Base-by-base conservation (phyloP, 2,329 filamentous ascomycete genomes). In the Colletotrichum cuscutae region DNA sequence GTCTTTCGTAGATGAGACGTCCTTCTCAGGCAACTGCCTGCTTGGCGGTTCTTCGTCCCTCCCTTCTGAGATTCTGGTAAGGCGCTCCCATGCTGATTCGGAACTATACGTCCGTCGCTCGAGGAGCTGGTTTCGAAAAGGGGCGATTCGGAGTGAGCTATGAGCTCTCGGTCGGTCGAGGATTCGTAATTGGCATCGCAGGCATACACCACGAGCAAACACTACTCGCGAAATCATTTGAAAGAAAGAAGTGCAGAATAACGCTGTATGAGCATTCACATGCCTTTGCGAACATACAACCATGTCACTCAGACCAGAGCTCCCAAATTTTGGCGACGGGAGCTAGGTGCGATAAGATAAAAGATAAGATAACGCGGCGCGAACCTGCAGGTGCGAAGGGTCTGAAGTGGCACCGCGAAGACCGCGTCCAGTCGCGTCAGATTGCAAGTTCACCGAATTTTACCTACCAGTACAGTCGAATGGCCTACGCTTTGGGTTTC, bases 191-290 rank as follows among this genome's bases (percentile, higher is more conserved):
- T 80, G 79, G 73, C 83, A 84, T 77, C 77, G 77, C 59, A 79
- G 76, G 73, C 81, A 83, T 42, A 82, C 76, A 49, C 78, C 80
- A 78, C 81, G 78, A 73, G 79, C 76, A 64, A 78, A 75, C 9
- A 72, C 76, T 71, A 79, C 79, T 75, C 80, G 80, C 24, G 81
- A 79, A 75, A 84, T 77, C 83, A 85, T 85, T 72, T 77, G 76
- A 62, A 66, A 53, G 54, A 32, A 54, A 66, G 63, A 68, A 46
- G 37, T 49, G 19, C 63, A 49, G 30, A 13, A 24, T 35, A 56
- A 58, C 30, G 24, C 35, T 67, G n/a, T 30, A 15, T 32, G 57
- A 15, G 46, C 30, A 32, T 52, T 67, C 49, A 12, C 30, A 71
- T 46, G n/a, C 60, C 11, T 42, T 60, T 67, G 49, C 37, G 35